phyloP scores from a whole-genome alignment of 306 rosid species.

The Mimosa pudica region DNA sequence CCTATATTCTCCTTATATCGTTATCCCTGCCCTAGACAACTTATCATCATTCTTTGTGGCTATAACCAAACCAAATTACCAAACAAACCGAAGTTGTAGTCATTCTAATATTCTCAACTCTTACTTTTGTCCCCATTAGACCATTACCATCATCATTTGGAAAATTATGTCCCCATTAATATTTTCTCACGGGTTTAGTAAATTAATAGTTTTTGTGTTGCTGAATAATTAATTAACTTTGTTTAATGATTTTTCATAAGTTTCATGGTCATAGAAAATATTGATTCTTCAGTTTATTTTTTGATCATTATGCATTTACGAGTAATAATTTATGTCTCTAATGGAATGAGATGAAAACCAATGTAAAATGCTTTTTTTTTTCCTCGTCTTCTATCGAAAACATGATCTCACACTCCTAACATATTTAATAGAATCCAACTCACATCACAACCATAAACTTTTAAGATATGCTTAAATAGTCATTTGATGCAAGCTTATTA shows the following conservation, averaged over 20 bases:
- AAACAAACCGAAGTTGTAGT: neutral
- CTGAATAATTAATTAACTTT: neutral
- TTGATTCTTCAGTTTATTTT: neutral
- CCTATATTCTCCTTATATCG: neutral
- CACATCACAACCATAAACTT: no score
- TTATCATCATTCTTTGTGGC: constrained; percentile 10
- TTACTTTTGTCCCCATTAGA: neutral
- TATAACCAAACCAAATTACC: constrained; percentile 19
- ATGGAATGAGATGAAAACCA: neutral
- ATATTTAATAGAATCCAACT: no score
- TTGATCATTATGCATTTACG: neutral
- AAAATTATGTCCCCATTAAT: no score
- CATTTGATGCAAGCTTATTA: no score
- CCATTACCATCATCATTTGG: no score
- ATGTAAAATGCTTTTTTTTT: neutral
- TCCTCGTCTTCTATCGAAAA: no score
- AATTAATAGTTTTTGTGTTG: neutral
- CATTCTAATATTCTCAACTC: neutral
- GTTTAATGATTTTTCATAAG: neutral
- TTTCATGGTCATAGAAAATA: neutral
- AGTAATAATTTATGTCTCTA: neutral
- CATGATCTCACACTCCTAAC: no score
- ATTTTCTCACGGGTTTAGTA: neutral
- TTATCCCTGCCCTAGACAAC: constrained; percentile 25
- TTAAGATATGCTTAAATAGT: no score